phyloP scores from a whole-genome alignment of 345 rosid species.

The Chamaenerion angustifolium region DNA sequence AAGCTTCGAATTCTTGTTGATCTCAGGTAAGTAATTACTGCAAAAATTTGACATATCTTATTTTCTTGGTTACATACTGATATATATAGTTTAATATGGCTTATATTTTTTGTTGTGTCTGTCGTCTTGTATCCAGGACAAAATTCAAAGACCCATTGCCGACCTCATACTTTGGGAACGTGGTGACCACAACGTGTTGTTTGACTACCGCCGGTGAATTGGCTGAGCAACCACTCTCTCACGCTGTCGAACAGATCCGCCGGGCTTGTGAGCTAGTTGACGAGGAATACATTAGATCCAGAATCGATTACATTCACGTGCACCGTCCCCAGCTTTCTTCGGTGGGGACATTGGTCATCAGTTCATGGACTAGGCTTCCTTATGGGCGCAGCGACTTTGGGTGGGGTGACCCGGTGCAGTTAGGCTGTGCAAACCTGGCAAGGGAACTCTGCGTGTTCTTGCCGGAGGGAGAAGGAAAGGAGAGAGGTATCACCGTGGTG shows the following conservation, averaged over 20 bases:
- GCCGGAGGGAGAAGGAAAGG: conserved; percentile 4
- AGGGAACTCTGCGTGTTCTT: conserved; percentile 12
- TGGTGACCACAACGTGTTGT: not conserved
- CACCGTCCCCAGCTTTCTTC: conserved; percentile 6
- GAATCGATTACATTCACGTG: conserved; percentile 10
- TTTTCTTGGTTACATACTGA: too few relatives aligned
- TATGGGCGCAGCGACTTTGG: not conserved
- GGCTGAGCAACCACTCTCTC: conserved; percentile 12
- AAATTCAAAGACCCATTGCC: conserved; percentile 12
- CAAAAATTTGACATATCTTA: too few relatives aligned
- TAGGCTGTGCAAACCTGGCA: conserved; percentile 6
- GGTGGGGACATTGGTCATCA: conserved; percentile 8
- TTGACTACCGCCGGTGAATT: conserved; percentile 11
- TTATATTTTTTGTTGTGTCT: too few relatives aligned
- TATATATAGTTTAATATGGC: too few relatives aligned
- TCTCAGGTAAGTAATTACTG: not conserved
- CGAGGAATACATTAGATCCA: conserved; percentile 8
- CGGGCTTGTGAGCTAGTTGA: conserved; percentile 9
- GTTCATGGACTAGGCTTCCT: conserved; percentile 6
- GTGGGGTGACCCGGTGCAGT: conserved; percentile 17
- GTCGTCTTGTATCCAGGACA: conserved; percentile 5
- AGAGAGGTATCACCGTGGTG: conserved; percentile 10
- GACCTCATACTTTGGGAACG: conserved; percentile 14
- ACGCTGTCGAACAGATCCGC: conserved; percentile 4
- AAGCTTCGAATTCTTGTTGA: conserved; percentile 4